Evolutionary conservation across 345 rosid genomes (phyloP), one percentile per base, ranked within the genome.

Genomic region (Erysimum cheiranthoides): DNA sequence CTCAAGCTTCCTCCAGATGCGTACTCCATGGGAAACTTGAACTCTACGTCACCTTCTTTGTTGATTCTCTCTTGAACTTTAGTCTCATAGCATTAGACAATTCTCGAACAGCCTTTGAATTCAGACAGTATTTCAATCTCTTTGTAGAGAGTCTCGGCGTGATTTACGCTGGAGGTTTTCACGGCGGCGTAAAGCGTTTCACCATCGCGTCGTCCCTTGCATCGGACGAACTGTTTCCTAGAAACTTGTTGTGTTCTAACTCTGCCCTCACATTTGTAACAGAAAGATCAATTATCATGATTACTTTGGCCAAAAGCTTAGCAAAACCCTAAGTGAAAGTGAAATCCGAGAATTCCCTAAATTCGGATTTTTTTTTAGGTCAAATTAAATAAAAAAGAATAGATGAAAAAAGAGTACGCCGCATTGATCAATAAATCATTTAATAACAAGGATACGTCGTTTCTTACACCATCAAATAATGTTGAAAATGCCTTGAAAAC

Each of bases 1-100:
- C 72, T 73, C 10, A 84, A 77, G 62, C 76, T 71, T 65, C 85
- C 85, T 8, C 79, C 84, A 2, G 84, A 47, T 9, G 84, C 85
- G 17, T 84, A 82, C 60, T 84, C 87, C 49, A 84, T 40, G 12
- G 73, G 9, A 13, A 84, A 12, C 16, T 71, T 80, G 63, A 71
- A 80, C 14, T 25, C 70, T 82, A 68, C 50, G 25, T 60, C 57
- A 2, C 80, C 80, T 11, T 70, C 63, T 2, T n/a, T n/a, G n/a
- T 38, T 28, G 2, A 13, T 0, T 0, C 72, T 81, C 38, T 45
- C 14, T 14, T 14, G 8, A 4, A 61, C 54, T 61, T 73, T 84
- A 17, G 80, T 82, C 3, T 82, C 85, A 7, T 64, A 77, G 31
- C 78, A 81, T 27, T 43, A 12, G 17, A 84, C 17, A n/a, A 84